A percentile compares a stretch with the other conserved stretches of the same genome.
These are phyloP conservation scores for Colletotrichum sidae DNA, from an alignment of 2,329 filamentous ascomycete genomes.

Conservation along the genomic window DNA sequence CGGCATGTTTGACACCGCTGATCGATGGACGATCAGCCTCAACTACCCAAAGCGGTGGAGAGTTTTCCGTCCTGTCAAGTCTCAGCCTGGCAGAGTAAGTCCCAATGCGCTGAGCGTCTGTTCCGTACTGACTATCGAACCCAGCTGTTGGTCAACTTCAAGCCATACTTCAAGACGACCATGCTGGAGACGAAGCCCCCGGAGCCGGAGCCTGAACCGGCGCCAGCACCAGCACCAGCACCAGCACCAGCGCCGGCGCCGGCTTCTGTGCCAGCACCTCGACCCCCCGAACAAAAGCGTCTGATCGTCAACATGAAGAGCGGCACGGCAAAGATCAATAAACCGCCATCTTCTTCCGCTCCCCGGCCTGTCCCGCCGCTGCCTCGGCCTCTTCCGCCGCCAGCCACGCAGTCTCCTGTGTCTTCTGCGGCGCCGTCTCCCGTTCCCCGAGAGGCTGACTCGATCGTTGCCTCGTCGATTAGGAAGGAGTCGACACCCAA, in stretches of 20 bases:
- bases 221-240: slow-evolving; percentile 14
- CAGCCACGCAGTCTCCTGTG: slow-evolving; percentile 17
- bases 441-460: slow-evolving; percentile 30
- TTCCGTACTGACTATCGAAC: slow-evolving; percentile 34
- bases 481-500: slow-evolving; percentile 18
- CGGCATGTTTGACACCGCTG: slow-evolving; percentile 60
- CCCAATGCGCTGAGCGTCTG: background rate
- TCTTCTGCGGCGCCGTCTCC: slow-evolving; percentile 30
- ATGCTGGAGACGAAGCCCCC: slow-evolving; percentile 14
- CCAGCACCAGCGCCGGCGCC: slow-evolving; percentile 41
- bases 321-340: slow-evolving; percentile 54
- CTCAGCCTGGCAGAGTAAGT: slow-evolving; percentile 52
- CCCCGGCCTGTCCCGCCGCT: slow-evolving; percentile 23
- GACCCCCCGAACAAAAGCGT: slow-evolving; percentile 44
- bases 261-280: slow-evolving; percentile 34
- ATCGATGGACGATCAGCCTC: slow-evolving; percentile 55
- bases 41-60: slow-evolving; percentile 56
- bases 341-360: slow-evolving; percentile 15
- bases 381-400: slow-evolving; percentile 21
- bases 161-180: slow-evolving; percentile 50
- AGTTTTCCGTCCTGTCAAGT: slow-evolving; percentile 49
- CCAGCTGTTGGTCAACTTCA: slow-evolving; percentile 52
- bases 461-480: slow-evolving; percentile 33
- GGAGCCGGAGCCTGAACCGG: slow-evolving; percentile 5
- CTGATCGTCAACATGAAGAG: slow-evolving; percentile 44